These are phyloP conservation scores for Dalbergia oliveri DNA, from an alignment of 306 rosid species.

Conservation along the genomic window DNA sequence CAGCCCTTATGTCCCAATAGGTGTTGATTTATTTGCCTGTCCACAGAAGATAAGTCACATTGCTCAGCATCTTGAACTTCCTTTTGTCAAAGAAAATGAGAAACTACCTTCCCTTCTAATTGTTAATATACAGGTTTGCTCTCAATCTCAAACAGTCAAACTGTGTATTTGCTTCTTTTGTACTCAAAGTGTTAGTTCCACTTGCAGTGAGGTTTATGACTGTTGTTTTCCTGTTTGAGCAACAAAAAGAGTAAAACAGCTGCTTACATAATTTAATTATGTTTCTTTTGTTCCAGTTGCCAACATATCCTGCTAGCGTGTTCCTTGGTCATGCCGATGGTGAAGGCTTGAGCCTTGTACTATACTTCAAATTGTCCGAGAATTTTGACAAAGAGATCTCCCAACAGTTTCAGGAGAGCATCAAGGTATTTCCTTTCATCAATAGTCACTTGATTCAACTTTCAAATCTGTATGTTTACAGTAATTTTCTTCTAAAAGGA, in stretches of 20 bases:
- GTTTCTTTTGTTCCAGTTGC: conserved; percentile 62
- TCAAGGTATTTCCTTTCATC: conserved; percentile 61
- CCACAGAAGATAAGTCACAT: conserved; percentile 80
- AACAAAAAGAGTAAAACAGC: neutral
- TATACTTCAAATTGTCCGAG: conserved; percentile 78
- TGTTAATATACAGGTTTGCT: conserved; percentile 85
- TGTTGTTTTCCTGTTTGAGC: conserved; percentile 25
- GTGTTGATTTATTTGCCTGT: conserved; percentile 78
- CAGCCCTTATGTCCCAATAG: conserved; percentile 84
- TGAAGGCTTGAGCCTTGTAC: conserved; percentile 93
- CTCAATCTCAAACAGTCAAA: neutral
- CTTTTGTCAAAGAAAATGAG: conserved; percentile 59
- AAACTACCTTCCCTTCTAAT: conserved; percentile 77
- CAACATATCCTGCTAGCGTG: conserved; percentile 82
- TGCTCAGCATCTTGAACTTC: conserved; percentile 91
- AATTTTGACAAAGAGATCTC: conserved; percentile 74
- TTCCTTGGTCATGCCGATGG: conserved; percentile 82
- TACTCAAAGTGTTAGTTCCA: conserved; percentile 1
- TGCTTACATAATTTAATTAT: neutral
- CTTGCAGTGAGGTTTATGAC: conserved; percentile 11
- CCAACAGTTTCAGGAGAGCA: conserved; percentile 58
- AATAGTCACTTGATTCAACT: conserved; percentile 4
- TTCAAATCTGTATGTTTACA: neutral
- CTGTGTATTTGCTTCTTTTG: conserved; percentile 1
- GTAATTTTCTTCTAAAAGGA: conserved; percentile 2